phyloP scores from a whole-genome alignment of 2,329 filamentous ascomycete genomes.

The Trichophyton benhamiae region DNA sequence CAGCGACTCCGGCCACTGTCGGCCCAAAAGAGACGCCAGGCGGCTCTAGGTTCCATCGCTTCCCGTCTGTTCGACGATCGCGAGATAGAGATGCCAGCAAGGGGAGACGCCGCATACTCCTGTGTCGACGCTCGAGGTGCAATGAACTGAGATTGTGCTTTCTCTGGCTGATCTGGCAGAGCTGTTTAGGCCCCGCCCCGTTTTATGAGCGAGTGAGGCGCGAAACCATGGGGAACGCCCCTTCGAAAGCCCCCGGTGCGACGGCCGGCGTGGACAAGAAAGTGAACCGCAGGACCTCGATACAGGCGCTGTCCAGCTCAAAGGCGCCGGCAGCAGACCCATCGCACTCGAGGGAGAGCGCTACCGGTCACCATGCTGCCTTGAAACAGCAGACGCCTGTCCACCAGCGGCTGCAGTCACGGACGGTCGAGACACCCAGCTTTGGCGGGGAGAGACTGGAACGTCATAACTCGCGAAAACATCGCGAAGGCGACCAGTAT shows the following conservation, averaged over 20 bases:
- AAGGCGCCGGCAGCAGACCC: conserved; percentile 34
- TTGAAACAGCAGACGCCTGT: conserved; percentile 25
- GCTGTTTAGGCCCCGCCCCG: neutral
- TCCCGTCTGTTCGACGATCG: neutral
- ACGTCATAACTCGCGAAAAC: conserved; percentile 16
- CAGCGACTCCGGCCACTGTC: neutral
- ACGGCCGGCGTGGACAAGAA: conserved; percentile 26
- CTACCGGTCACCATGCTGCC: conserved; percentile 28
- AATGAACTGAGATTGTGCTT: neutral
- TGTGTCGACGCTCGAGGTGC: neutral
- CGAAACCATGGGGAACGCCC: conserved; percentile 37
- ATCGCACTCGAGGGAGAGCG: conserved; percentile 32
- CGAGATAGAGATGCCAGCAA: neutral
- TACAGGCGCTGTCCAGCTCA: conserved; percentile 28
- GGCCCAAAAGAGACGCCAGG: neutral
- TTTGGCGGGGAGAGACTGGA: conserved; percentile 17
- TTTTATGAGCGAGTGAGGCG: conserved; percentile 2
- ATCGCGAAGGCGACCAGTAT: conserved; percentile 6
- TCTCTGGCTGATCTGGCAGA: neutral
- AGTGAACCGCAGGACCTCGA: conserved; percentile 30
- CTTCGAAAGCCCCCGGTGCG: conserved; percentile 32
- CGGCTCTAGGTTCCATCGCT: neutral
- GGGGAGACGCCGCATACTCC: neutral
- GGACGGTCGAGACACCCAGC: conserved; percentile 24
- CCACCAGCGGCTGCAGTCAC: conserved; percentile 33